Conservation (phyloP, 2,329 filamentous ascomycete species). For the Escovopsis sp. region DNA sequence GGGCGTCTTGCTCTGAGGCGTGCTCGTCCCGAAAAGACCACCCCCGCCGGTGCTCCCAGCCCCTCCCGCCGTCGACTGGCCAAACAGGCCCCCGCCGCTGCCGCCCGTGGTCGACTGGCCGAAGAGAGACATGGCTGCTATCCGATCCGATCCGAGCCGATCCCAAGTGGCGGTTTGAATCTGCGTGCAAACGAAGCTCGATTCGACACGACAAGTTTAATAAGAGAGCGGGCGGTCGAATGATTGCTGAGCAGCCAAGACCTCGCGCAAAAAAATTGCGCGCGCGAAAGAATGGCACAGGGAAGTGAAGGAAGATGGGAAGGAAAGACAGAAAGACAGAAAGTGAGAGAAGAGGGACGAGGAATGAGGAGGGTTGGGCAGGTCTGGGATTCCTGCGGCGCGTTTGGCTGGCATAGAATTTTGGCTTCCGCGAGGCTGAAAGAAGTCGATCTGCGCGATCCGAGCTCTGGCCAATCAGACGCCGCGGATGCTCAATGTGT, state of each 20-base stretch:
- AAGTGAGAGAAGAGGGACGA: conserved; percentile 6
- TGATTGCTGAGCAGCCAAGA: too few species aligned
- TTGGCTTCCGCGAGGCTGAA: conserved; percentile 17
- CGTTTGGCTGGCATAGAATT: conserved; percentile 16
- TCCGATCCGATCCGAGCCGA: too few species aligned
- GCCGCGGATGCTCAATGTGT: not conserved
- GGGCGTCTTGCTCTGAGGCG: not conserved
- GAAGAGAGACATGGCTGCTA: conserved; percentile 21
- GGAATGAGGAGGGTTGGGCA: conserved; percentile 1
- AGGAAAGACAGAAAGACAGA: conserved; percentile 1
- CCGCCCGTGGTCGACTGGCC: conserved; percentile 15
- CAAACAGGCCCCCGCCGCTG: conserved; percentile 1
- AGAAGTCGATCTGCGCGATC: conserved; percentile 4
- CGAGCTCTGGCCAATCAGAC: conserved; percentile 22
- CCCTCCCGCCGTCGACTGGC: conserved; percentile 1
- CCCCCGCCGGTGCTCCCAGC: conserved; percentile 6
- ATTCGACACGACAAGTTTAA: too few species aligned
- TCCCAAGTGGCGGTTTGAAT: too few species aligned
- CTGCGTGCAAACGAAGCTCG: too few species aligned
- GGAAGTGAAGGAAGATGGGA: not conserved
- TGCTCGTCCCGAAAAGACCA: conserved; percentile 9
- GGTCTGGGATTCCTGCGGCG: conserved; percentile 2
- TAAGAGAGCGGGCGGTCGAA: too few species aligned
- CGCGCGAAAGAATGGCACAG: too few species aligned
- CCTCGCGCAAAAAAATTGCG: too few species aligned